phyloP scores from a whole-genome alignment of 306 rosid genomes.

The Begonia fuchsioides region DNA sequence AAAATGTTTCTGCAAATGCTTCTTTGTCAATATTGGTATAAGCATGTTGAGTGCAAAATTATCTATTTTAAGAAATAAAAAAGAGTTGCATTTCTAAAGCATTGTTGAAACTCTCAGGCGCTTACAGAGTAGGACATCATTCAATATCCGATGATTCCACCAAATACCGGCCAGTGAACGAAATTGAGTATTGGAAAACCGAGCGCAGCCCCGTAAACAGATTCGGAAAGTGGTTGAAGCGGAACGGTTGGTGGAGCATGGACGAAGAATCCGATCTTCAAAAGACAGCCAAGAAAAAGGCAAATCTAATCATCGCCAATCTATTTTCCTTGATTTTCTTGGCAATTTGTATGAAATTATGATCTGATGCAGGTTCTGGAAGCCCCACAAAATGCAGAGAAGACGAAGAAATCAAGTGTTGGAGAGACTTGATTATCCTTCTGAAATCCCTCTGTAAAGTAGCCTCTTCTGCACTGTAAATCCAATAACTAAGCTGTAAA shows the following conservation, averaged over 20 bases:
- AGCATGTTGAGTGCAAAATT: too few species aligned
- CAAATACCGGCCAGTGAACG: conserved; percentile 42
- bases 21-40: too few species aligned
- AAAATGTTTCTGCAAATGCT: too few species aligned
- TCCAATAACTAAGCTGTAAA: too few species aligned
- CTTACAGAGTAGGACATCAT: conserved; percentile 72
- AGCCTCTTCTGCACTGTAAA: too few species aligned
- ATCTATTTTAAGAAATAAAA: too few species aligned
- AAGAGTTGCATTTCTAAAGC: too few species aligned
- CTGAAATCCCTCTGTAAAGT: conserved; percentile 30
- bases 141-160: conserved; percentile 73
- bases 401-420: conserved; percentile 40
- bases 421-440: conserved; percentile 47
- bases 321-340: conserved; percentile 6
- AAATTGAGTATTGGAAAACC: conserved; percentile 53
- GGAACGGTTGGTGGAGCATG: conserved; percentile 47
- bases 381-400: conserved; percentile 56
- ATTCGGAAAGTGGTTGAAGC: conserved; percentile 42
- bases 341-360: conserved; percentile 6
- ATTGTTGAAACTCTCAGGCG: conserved; percentile 19
- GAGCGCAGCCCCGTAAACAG: conserved; percentile 42
- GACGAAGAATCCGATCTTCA: conserved; percentile 35
- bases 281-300: conserved; percentile 42
- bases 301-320: conserved; percentile 4
- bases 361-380: conserved; percentile 28